Conservation (phyloP, 306 rosid species). For the Datisca glomerata region DNA sequence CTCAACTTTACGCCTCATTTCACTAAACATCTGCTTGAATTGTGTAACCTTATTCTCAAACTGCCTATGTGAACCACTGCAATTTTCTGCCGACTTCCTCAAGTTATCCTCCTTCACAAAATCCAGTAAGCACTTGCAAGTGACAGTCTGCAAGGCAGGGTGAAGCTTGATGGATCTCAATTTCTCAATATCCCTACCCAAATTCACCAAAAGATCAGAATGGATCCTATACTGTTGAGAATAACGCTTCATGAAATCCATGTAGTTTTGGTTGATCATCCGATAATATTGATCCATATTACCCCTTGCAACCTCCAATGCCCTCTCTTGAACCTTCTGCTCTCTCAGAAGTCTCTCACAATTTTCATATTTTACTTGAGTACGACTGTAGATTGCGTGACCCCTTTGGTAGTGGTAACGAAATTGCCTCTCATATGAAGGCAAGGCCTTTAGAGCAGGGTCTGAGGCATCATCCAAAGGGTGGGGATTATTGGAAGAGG, state of each 20-base stretch:
- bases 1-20: slow-evolving; percentile 59
- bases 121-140: slow-evolving; percentile 66
- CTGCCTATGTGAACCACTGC: slow-evolving; percentile 70
- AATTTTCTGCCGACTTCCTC: slow-evolving; percentile 68
- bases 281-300: slow-evolving; percentile 75
- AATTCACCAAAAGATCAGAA: slow-evolving; percentile 70
- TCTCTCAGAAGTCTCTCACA: slow-evolving; percentile 76
- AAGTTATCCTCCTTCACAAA: slow-evolving; percentile 85
- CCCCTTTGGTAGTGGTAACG: slow-evolving; percentile 71
- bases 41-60: slow-evolving; percentile 84
- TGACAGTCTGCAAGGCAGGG: slow-evolving; percentile 53
- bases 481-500: slow-evolving; percentile 57
- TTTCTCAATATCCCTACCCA: slow-evolving; percentile 64
- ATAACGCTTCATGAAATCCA: slow-evolving; percentile 81
- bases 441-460: slow-evolving; percentile 93
- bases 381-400: slow-evolving; percentile 37
- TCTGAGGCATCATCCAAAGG: slow-evolving; percentile 85
- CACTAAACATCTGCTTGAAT: slow-evolving; percentile 59
- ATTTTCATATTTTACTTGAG: slow-evolving; percentile 41
- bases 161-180: slow-evolving; percentile 64
- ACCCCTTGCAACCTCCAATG: slow-evolving; percentile 76
- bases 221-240: slow-evolving; percentile 58
- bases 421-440: slow-evolving; percentile 84
- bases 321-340: slow-evolving; percentile 90
- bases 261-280: slow-evolving; percentile 62